phyloP scores from a whole-genome alignment of 2,329 filamentous ascomycete genomes.

The Ophiostoma perfectum region DNA sequence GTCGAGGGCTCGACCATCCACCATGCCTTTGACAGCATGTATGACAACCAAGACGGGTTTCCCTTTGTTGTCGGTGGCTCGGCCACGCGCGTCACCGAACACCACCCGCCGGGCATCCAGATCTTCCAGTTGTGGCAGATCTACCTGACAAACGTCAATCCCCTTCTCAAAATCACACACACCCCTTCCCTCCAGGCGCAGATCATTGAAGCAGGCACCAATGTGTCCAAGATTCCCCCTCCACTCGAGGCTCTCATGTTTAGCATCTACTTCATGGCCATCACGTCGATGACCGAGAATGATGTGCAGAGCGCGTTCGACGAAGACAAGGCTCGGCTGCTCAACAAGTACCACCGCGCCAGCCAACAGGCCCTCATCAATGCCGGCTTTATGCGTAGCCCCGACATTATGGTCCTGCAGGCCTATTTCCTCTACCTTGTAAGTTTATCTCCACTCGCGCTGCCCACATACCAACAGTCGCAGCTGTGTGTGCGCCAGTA shows the following conservation, averaged over 20 bases:
- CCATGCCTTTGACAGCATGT: slow-evolving; percentile 56
- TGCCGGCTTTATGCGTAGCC: slow-evolving; percentile 60
- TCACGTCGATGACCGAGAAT: slow-evolving; percentile 53
- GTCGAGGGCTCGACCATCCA: slow-evolving; percentile 52
- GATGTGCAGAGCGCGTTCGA: slow-evolving; percentile 49
- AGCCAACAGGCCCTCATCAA: slow-evolving; percentile 61
- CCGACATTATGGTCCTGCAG: slow-evolving; percentile 61
- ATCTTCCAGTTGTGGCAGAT: slow-evolving; percentile 64
- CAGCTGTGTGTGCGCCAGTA: slow-evolving; percentile 49
- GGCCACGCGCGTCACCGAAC: slow-evolving; percentile 39
- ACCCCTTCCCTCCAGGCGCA: slow-evolving; percentile 59
- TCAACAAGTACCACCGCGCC: slow-evolving; percentile 51
- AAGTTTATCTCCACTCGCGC: slow-evolving; percentile 22
- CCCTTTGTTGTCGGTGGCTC: slow-evolving; percentile 51
- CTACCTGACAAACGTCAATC: slow-evolving; percentile 65
- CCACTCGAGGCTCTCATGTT: slow-evolving; percentile 65
- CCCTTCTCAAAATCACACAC: slow-evolving; percentile 63
- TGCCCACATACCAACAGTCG: slow-evolving; percentile 29
- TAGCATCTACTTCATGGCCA: slow-evolving; percentile 54
- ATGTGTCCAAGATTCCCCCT: slow-evolving; percentile 49
- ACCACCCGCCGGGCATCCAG: slow-evolving; percentile 52
- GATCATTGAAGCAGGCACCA: slow-evolving; percentile 56
- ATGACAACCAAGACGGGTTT: slow-evolving; percentile 51
- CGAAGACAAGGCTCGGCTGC: slow-evolving; percentile 47
- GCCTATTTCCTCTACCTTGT: slow-evolving; percentile 59